phyloP scores from a whole-genome alignment of 257 asterid genomes.

The Solanum peruvianum region DNA sequence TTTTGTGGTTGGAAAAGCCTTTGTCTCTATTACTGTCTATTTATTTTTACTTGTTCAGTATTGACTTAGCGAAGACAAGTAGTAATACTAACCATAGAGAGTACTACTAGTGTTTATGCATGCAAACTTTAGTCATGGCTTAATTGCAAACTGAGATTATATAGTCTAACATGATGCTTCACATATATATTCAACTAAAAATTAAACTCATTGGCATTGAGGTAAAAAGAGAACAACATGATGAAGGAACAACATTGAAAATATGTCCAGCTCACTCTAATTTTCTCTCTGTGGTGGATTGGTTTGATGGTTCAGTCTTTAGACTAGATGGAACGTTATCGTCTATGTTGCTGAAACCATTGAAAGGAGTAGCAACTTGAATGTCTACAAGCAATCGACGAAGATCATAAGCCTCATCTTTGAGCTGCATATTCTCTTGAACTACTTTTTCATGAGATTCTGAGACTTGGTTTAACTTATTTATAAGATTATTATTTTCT shows the following conservation, averaged over 20 bases:
- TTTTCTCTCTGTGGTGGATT: constrained; percentile 11
- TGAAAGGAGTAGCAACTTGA: constrained; percentile 18
- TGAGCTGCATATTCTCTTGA: constrained; percentile 26
- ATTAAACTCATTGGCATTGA: constrained; percentile 8
- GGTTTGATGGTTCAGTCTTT: constrained; percentile 40
- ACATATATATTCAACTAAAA: not conserved
- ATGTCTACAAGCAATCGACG: constrained; percentile 11
- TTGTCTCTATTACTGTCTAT: too few species aligned
- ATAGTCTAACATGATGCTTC: not conserved
- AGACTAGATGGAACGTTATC: constrained; percentile 41
- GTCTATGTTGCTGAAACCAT: constrained; percentile 38
- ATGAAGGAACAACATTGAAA: constrained; percentile 6
- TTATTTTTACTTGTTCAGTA: not conserved
- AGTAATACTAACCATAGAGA: not conserved
- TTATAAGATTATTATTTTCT: constrained; percentile 19
- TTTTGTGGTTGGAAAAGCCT: not conserved
- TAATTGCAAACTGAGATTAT: not conserved
- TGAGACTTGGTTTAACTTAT: constrained; percentile 15
- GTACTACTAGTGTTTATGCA: not conserved
- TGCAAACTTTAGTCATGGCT: not conserved
- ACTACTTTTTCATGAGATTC: constrained; percentile 22
- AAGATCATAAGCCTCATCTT: constrained; percentile 26
- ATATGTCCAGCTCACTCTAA: constrained; percentile 1
- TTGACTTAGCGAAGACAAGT: not conserved
- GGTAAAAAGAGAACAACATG: constrained; percentile 10